Evolutionary conservation across 2,329 filamentous ascomycete genomes (phyloP).

Genomic region (Cladophialophora exuberans): DNA sequence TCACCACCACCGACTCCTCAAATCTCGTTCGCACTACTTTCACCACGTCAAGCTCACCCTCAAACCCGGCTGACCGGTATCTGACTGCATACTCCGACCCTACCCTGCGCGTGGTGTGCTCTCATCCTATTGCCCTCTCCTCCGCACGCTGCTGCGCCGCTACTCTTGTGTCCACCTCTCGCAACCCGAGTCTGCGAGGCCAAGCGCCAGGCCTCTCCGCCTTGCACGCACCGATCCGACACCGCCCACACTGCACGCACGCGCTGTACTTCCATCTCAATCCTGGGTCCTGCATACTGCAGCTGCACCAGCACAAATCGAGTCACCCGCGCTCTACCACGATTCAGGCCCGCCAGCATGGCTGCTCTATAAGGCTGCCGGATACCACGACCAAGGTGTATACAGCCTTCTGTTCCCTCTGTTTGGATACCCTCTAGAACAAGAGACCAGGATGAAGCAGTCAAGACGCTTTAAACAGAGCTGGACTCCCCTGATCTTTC

Average conservation of each 20-base stretch:
- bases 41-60: neutral
- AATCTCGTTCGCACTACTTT: neutral
- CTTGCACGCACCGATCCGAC: constrained; percentile 15
- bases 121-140: constrained; percentile 1
- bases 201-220: constrained; percentile 8
- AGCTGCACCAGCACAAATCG: constrained; percentile 25
- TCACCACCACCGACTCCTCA: neutral
- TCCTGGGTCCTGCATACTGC: constrained; percentile 16
- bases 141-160: constrained; percentile 3
- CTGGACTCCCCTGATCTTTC: constrained; percentile 29
- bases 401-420: constrained; percentile 7
- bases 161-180: constrained; percentile 16
- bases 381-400: constrained; percentile 4
- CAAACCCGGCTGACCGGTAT: constrained; percentile 13
- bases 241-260: constrained; percentile 12
- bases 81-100: constrained; percentile 10
- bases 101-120: neutral
- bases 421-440: constrained; percentile 5
- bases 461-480: constrained; percentile 28
- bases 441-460: constrained; percentile 26
- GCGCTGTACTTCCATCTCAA: constrained; percentile 22
- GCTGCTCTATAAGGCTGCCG: constrained; percentile 15
- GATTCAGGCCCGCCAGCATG: constrained; percentile 26
- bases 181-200: constrained; percentile 18
- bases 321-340: constrained; percentile 18